Evolutionary conservation across 1,284 basidiomycete genomes (phyloP), one percentile per base, ranked within the genome.

Genomic region (Coniferiporia weirii): DNA sequence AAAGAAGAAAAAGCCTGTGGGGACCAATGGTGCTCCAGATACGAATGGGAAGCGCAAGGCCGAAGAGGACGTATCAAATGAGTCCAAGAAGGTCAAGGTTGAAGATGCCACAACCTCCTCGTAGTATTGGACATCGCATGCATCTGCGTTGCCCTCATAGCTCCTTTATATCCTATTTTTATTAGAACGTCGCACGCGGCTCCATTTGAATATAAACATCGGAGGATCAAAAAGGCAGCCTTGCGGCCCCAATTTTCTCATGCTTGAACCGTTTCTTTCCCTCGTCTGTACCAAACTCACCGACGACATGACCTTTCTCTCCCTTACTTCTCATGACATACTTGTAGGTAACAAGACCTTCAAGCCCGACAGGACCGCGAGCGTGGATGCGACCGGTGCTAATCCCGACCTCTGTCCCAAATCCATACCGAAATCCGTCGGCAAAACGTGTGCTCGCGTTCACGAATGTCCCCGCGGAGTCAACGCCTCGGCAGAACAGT

Each of bases 321-420:
- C 76, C 84, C 66, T 76, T 84, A 71, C 93, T 93, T 71, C 82
- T 77, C 73, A 98, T 75, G 75, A 94, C 83, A 71, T 96, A 98
- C 75, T 97, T 98, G 79, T 98, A 97, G 62, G 89, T 96, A 50
- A 95, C 90, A 63, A 98, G 76, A 1, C 97, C 97, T 64, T 98
- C 95, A 55, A 99, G 76, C 0, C 97, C 97, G 1, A 99, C 97
- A 0, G 97, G 97, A 1, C 97, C 97, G 34, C 97, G 79, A 1
- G 97, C 96, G 69, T 99, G 97, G 56, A 97, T 98, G 67, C 93
- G 88, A 1, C 95, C 95, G 0, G 97, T 99, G 69, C 89, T 91
- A 69, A 99, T 98, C 8, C 97, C 97, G 0, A 99, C 96, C 73
- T 99, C 97, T 1, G 97, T 96, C 1, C 97, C 97, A 64, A 98